Conservation (phyloP, 1,284 basidiomycete genomes). For the Apiotrichum gracile region DNA sequence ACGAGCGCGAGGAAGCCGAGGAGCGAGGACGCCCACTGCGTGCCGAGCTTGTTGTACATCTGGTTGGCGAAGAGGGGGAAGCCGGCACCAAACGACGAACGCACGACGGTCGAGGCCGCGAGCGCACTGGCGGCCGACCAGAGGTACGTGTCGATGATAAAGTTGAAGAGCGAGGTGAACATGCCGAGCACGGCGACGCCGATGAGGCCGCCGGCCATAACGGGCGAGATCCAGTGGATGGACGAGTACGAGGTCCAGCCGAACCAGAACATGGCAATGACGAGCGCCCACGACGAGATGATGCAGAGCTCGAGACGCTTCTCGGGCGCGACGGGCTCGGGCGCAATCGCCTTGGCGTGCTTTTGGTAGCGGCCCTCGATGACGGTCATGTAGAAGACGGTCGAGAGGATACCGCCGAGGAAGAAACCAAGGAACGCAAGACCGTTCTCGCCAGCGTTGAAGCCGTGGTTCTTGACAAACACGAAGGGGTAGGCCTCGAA, state of each 20-base stretch:
- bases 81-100: slow-evolving; percentile 51
- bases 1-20: slow-evolving; percentile 43
- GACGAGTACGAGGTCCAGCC: slow-evolving; percentile 48
- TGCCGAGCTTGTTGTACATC: slow-evolving; percentile 51
- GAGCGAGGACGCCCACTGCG: slow-evolving; percentile 41
- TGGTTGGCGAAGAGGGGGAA: slow-evolving; percentile 51
- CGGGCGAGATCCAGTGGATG: slow-evolving; percentile 48
- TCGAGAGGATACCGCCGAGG: slow-evolving; percentile 40
- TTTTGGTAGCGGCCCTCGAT: slow-evolving; percentile 26
- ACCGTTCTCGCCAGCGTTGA: slow-evolving; percentile 50
- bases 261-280: slow-evolving; percentile 47
- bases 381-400: slow-evolving; percentile 27
- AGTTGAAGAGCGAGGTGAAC: slow-evolving; percentile 52
- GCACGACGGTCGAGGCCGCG: slow-evolving; percentile 50
- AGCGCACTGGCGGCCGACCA: slow-evolving; percentile 52
- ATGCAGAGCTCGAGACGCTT: slow-evolving; percentile 38
- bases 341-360: slow-evolving; percentile 23
- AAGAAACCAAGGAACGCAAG: slow-evolving; percentile 52
- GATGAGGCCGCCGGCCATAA: slow-evolving; percentile 49
- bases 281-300: slow-evolving; percentile 46
- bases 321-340: slow-evolving; percentile 28
- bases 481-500: slow-evolving; percentile 50
- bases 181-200: slow-evolving; percentile 52
- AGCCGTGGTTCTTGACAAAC: slow-evolving; percentile 48
- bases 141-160: slow-evolving; percentile 53